These are phyloP conservation scores for Filosporella fistucella DNA, from an alignment of 495 filamentous ascomycete genomes.

Conservation along the genomic window DNA sequence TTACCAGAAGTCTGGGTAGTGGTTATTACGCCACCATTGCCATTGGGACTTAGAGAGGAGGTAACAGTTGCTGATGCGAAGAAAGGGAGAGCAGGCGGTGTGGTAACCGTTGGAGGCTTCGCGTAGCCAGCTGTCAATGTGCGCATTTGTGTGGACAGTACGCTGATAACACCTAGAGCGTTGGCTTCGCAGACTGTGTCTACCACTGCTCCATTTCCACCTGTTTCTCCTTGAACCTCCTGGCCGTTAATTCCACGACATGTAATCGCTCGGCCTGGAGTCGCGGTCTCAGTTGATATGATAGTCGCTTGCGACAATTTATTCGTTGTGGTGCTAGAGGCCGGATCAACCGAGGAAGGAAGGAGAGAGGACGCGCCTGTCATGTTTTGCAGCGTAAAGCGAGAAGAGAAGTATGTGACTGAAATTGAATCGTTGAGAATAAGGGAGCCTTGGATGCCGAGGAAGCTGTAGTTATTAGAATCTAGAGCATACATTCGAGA, in stretches of 20 bases:
- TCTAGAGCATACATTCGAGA: background rate
- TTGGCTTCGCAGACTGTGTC: background rate
- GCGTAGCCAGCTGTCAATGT: constrained; percentile 1
- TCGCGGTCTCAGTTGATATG: background rate
- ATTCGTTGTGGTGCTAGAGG: background rate
- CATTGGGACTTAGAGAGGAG: background rate
- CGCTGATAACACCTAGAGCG: background rate
- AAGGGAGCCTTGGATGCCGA: constrained; percentile 8
- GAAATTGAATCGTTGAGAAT: constrained; percentile 1
- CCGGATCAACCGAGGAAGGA: background rate
- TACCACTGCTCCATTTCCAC: background rate
- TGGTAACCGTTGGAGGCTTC: background rate
- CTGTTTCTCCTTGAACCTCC: constrained; percentile 1
- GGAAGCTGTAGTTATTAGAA: constrained; percentile 8
- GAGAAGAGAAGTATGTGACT: constrained; percentile 9
- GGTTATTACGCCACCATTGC: too few species aligned
- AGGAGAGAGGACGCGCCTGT: constrained; percentile 5
- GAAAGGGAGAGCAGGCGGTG: background rate
- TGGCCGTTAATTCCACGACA: background rate
- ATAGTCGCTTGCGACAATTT: background rate
- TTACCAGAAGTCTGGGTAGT: background rate
- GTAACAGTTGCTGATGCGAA: background rate
- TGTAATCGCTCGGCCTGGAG: background rate
- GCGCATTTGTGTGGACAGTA: background rate
- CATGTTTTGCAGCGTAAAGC: constrained; percentile 15